Conservation (phyloP, 202 grass and related monocot species). For the Saccharum hybrid region DNA sequence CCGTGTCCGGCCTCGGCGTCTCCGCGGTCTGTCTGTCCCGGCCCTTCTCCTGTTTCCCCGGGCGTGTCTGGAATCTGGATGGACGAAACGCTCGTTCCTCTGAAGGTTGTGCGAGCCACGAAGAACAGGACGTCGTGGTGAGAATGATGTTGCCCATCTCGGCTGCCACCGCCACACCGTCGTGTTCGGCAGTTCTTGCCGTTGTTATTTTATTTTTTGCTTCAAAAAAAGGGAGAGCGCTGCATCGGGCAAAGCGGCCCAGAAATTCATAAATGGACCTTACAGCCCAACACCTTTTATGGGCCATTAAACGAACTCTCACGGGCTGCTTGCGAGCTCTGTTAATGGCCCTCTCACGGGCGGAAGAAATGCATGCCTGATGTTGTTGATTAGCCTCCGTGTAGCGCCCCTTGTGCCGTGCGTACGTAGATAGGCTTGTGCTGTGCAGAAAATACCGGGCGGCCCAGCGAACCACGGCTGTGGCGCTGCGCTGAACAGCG, state of each 20-base stretch:
- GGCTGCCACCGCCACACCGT: neutral
- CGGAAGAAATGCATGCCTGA: too few relatives aligned
- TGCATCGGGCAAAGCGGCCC: neutral
- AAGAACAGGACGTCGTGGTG: slow-evolving; percentile 23
- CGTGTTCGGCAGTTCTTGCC: slow-evolving; percentile 7
- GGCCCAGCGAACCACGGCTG: too few relatives aligned
- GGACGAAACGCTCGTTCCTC: neutral
- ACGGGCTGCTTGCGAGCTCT: neutral
- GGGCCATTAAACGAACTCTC: neutral
- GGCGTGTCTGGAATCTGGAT: neutral
- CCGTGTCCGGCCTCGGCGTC: neutral
- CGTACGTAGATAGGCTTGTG: too few relatives aligned
- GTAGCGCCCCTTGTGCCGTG: too few relatives aligned
- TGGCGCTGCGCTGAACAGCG: too few relatives aligned
- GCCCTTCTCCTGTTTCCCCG: slow-evolving; percentile 4
- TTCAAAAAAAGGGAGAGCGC: neutral
- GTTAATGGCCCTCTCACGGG: too few relatives aligned
- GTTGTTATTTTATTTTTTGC: neutral
- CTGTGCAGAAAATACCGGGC: too few relatives aligned
- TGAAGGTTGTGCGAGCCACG: slow-evolving; percentile 40
- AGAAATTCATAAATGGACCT: neutral
- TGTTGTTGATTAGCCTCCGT: too few relatives aligned
- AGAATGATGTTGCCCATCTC: neutral
- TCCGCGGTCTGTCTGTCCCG: too few relatives aligned
- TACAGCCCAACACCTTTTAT: neutral